Evolutionary conservation across 2,329 filamentous ascomycete species (phyloP), one percentile per base, ranked within the genome.

Genomic region (Neophaeococcomyces mojaviensis): DNA sequence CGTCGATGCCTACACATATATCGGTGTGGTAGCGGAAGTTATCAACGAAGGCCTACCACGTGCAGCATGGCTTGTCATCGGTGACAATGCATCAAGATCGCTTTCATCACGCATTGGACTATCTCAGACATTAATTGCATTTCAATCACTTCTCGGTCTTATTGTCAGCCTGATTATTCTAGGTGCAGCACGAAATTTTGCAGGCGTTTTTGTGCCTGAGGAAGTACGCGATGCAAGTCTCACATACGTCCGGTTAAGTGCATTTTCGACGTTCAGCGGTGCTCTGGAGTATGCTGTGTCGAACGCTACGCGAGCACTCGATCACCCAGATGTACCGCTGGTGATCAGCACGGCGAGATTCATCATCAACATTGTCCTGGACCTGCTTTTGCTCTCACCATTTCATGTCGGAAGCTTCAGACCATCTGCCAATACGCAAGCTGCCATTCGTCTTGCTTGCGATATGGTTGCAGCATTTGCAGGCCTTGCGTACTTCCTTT

Each of bases 41-140:
- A 62, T 88, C 13, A 87, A 87, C 52, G 83, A 88, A 59, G 82
- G 83, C 0, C 74, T 88, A 0, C 82, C 82, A 0, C 72, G 82
- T 18, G 78, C 81, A 0, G 72, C 81, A 0, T 88, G 79, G 77
- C 68, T 81, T 4, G 73, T 84, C 47, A 85, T 87, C 47, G 82
- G 80, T 6, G 80, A 87, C 61, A 73, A 72, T 22, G 63, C 75
- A 0, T 77, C 73, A 1, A 72, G 80, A 1, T 66, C 67, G 0
- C 59, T 73, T 0, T 48, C 63, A 0, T 68, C 75, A 12, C 72
- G 82, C 0, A 63, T 86, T 1, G 64, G 70, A 3, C 70, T 86
- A 1, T 72, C 81, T 0, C 73, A 84, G 50, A 86, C 82, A 0
- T 66, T 77, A 37, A 70, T 77, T 36, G 33, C 67, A 2, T 64